These are phyloP conservation scores for Leccinum griseonigrum DNA, from an alignment of 1,284 basidiomycete genomes.

Conservation along the genomic window DNA sequence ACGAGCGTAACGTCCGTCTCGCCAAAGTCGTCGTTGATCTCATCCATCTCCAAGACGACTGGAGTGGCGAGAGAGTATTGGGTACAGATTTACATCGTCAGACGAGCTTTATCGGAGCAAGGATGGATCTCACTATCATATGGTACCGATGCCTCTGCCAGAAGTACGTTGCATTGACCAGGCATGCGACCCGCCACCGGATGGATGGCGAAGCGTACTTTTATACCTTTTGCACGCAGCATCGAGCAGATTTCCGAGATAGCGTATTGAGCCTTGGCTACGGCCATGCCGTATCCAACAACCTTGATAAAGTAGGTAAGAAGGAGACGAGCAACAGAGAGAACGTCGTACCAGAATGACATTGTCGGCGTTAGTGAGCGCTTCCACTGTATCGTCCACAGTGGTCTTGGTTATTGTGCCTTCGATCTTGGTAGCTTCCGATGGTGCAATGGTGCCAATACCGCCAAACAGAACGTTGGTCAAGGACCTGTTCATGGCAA, in stretches of 20 bases:
- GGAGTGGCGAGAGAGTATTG: not conserved
- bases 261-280: conserved; percentile 84
- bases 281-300: conserved; percentile 89
- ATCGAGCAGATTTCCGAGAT: conserved; percentile 78
- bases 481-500: conserved; percentile 83
- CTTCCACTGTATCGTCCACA: conserved; percentile 77
- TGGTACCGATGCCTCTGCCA: conserved; percentile 84
- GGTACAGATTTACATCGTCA: conserved; percentile 2
- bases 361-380: conserved; percentile 72
- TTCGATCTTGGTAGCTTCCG: conserved; percentile 71
- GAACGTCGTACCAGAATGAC: conserved; percentile 65
- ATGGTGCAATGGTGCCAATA: conserved; percentile 54
- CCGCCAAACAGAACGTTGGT: conserved; percentile 81
- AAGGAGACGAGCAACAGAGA: not conserved
- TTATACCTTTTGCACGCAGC: conserved; percentile 69
- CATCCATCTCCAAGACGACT: conserved; percentile 90
- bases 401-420: conserved; percentile 74
- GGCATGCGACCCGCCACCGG: conserved; percentile 77
- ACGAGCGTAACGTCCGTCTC: conserved; percentile 84
- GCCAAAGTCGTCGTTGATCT: conserved; percentile 86
- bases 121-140: conserved; percentile 69
- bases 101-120: not conserved
- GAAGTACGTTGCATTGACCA: conserved; percentile 82
- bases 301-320: conserved; percentile 43
- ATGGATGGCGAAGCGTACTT: conserved; percentile 69